Evolutionary conservation across 108 stramenopile species (phyloP).

Genomic region (Cyclostephanos tholiformis): DNA sequence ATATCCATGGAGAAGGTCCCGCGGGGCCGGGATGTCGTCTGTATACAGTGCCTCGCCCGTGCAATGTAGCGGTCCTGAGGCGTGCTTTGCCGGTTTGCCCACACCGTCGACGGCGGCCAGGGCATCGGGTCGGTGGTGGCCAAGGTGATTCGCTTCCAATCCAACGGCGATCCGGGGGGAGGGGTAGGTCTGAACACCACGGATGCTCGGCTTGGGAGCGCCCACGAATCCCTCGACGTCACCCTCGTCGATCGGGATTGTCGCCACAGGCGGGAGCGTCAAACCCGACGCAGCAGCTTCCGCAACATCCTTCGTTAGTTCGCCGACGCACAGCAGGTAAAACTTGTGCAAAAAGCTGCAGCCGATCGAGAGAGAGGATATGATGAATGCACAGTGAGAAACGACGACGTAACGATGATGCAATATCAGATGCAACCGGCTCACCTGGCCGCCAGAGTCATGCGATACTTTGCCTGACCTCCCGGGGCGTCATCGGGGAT

Average conservation of each 20-base stretch:
- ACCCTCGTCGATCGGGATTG: conserved; percentile 51
- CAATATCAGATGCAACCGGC: neutral
- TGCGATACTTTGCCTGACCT: conserved; percentile 90
- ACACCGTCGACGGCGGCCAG: conserved; percentile 47
- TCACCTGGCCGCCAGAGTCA: conserved; percentile 78
- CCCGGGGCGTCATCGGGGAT: conserved; percentile 87
- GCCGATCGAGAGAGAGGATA: neutral
- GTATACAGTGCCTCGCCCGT: conserved; percentile 92
- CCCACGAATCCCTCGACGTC: conserved; percentile 76
- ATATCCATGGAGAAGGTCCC: conserved; percentile 76
- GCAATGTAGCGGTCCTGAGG: conserved; percentile 85
- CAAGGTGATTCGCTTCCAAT: conserved; percentile 61
- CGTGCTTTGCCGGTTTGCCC: conserved; percentile 79
- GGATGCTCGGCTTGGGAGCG: conserved; percentile 72
- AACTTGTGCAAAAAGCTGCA: conserved; percentile 85
- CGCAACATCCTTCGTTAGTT: conserved; percentile 60
- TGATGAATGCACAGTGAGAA: neutral
- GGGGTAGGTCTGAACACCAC: conserved; percentile 83
- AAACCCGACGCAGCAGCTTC: conserved; percentile 20
- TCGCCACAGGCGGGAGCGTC: conserved; percentile 48
- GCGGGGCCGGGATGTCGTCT: conserved; percentile 89
- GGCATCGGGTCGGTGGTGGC: conserved; percentile 26
- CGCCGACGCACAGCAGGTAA: conserved; percentile 62
- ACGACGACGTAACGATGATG: neutral
- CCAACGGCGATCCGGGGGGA: conserved; percentile 69